Evolutionary conservation across 2,329 filamentous ascomycete species (phyloP).

Genomic region (Aspergillus tamarii): DNA sequence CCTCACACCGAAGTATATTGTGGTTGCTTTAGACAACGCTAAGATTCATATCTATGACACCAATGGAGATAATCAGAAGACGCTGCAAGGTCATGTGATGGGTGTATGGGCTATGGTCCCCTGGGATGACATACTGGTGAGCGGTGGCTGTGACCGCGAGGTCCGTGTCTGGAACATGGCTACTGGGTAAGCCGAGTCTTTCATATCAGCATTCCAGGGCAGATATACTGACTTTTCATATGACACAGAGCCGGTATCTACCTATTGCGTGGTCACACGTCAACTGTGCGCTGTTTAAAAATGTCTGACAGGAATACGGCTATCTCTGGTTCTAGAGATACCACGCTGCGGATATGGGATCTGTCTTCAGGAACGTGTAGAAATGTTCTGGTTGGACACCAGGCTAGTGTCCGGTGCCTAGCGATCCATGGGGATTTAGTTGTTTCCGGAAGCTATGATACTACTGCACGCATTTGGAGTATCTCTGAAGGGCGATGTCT

Average conservation of each 20-base stretch:
- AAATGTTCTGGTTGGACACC: conserved; percentile 90
- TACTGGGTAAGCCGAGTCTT: conserved; percentile 67
- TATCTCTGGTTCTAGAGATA: conserved; percentile 95
- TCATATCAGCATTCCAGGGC: background rate
- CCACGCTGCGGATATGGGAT: conserved; percentile 93
- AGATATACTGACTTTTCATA: background rate
- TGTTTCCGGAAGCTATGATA: conserved; percentile 98
- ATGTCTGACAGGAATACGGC: conserved; percentile 95
- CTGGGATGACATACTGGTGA: conserved; percentile 93
- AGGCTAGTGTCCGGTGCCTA: conserved; percentile 91
- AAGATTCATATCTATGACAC: conserved; percentile 98
- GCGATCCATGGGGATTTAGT: conserved; percentile 96
- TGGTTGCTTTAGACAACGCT: conserved; percentile 95
- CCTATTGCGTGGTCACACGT: conserved; percentile 90
- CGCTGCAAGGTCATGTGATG: conserved; percentile 94
- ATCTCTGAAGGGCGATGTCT: conserved; percentile 94
- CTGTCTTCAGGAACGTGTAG: conserved; percentile 83
- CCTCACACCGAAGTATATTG: conserved; percentile 92
- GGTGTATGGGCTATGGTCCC: conserved; percentile 99
- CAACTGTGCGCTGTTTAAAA: conserved; percentile 93
- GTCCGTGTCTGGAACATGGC: conserved; percentile 96
- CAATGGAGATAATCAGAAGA: conserved; percentile 83
- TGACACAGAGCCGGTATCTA: conserved; percentile 70
- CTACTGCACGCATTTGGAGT: conserved; percentile 95
- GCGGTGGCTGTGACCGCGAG: conserved; percentile 93